Percentiles rank a stretch among this genome's conserved stretches.
Conservation (phyloP, 2,329 filamentous ascomycete genomes). For the Pyrenochaeta sp. region DNA sequence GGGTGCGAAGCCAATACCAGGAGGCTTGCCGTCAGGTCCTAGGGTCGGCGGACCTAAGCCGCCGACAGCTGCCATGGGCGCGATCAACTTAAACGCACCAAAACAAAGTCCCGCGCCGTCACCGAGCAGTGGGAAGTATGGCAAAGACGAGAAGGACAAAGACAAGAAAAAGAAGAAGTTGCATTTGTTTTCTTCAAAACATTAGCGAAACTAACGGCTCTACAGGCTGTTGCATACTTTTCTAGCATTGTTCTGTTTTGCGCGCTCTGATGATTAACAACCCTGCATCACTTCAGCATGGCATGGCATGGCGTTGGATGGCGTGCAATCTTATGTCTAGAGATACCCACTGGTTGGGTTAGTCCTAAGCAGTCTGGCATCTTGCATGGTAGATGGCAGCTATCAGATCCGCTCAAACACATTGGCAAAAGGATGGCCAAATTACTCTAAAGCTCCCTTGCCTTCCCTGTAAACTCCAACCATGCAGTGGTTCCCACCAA, state of each 20-base stretch:
- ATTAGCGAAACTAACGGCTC: constrained; percentile 20
- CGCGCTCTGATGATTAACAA: constrained; percentile 10
- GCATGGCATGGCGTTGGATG: constrained; percentile 4
- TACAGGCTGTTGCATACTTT: constrained; percentile 12
- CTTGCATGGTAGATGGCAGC: constrained; percentile 10
- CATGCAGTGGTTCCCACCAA: too few species aligned
- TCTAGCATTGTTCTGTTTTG: constrained; percentile 20
- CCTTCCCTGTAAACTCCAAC: too few species aligned
- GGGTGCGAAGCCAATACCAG: constrained; percentile 47
- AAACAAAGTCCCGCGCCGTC: constrained; percentile 24
- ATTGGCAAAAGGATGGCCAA: neutral
- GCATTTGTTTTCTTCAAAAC: constrained; percentile 60
- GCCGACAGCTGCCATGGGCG: constrained; percentile 44
- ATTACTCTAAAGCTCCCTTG: neutral
- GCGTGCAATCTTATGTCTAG: constrained; percentile 1
- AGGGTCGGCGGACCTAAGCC: constrained; percentile 38
- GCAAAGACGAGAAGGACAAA: constrained; percentile 37
- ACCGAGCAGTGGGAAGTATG: constrained; percentile 25
- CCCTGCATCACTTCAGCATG: constrained; percentile 1
- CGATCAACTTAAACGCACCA: constrained; percentile 43
- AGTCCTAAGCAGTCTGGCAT: neutral
- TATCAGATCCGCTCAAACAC: neutral
- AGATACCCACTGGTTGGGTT: constrained; percentile 8
- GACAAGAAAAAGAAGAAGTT: constrained; percentile 65
- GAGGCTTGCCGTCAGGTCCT: constrained; percentile 42